Base-by-base conservation (phyloP, 306 rosid genomes). In the Cucumis melo region DNA sequence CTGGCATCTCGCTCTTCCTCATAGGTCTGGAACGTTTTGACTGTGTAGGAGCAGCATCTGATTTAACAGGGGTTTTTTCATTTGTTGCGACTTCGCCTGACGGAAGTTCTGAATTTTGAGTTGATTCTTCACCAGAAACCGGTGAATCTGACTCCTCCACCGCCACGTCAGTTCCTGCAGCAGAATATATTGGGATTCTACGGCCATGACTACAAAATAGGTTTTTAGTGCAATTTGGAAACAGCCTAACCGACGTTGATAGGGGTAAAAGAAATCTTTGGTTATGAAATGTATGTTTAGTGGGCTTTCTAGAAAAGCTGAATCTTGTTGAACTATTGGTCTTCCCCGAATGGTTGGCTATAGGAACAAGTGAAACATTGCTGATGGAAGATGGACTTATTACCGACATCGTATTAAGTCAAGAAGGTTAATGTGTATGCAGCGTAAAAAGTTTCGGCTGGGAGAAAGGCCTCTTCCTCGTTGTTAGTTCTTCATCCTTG, bases 1-100 rank as follows among this genome's bases (percentile, higher is more conserved):
- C 96, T 51, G 98, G 92, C 96, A 95, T 86, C 73, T 91, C 97
- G 83, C 98, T 95, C 90, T 89, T 91, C 87, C 94, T 87, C 71
- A 75, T 74, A 44, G 92, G 80, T 87, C 91, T 90, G 4, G 87
- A 21, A 73, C 90, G 90, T 78, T 67, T 92, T 61, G 88, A 48
- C 73, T 79, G 89, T 51, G 77, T 6, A 17, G 77, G 29, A 51
- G 60, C 77, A 54, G 84, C 74, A 74, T 88, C 87, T 20, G 96
- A 81, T 56, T 74, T 82, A 38, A 81, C 73, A 66, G 91, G 62
- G 6, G 78, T 78, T 29, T 78, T 85, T 77, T 82, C 93, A 57
- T 39, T 80, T 74, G 64, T 73, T 77, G 74, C 80, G 58, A 81
- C 83, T 82, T 79, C 86, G 77, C 74, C 75, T 8, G 91, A 81